phyloP scores from a whole-genome alignment of 306 rosid genomes.

The Inga laurina region DNA sequence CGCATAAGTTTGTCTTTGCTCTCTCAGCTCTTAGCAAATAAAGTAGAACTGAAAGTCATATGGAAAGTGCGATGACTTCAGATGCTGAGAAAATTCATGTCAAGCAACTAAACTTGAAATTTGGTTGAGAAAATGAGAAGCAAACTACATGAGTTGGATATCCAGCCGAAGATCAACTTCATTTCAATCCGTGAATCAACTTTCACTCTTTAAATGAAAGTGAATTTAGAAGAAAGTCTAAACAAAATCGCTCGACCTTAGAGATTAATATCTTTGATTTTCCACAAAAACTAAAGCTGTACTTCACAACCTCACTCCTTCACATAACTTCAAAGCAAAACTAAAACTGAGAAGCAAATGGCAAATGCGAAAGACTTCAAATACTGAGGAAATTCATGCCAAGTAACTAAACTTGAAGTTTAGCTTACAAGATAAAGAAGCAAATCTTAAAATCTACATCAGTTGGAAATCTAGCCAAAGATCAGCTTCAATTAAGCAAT shows the following conservation, averaged over 20 bases:
- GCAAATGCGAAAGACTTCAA: constrained; percentile 12
- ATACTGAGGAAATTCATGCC: constrained; percentile 9
- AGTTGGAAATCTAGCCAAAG: background rate
- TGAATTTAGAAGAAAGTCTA: background rate
- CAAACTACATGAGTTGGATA: background rate
- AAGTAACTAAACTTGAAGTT: constrained; percentile 32
- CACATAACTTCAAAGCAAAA: background rate
- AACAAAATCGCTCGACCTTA: background rate
- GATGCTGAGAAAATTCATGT: constrained; percentile 20
- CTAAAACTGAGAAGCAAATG: background rate
- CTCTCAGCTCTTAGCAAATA: constrained; percentile 1
- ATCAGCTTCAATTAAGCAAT: constrained; percentile 8
- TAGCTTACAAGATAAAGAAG: constrained; percentile 16
- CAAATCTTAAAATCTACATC: background rate
- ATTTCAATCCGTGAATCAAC: constrained; percentile 33
- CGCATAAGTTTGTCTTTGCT: background rate
- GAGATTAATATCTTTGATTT: constrained; percentile 6
- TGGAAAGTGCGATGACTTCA: constrained; percentile 16
- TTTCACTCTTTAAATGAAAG: background rate
- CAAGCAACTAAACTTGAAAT: constrained; percentile 28
- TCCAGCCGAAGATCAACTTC: background rate
- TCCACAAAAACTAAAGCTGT: background rate
- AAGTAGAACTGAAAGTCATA: background rate
- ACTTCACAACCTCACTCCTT: constrained; percentile 2
- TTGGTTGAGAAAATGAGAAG: constrained; percentile 25